Evolutionary conservation across 2,329 filamentous ascomycete genomes (phyloP).

Genomic region (Fusarium caatingaense): DNA sequence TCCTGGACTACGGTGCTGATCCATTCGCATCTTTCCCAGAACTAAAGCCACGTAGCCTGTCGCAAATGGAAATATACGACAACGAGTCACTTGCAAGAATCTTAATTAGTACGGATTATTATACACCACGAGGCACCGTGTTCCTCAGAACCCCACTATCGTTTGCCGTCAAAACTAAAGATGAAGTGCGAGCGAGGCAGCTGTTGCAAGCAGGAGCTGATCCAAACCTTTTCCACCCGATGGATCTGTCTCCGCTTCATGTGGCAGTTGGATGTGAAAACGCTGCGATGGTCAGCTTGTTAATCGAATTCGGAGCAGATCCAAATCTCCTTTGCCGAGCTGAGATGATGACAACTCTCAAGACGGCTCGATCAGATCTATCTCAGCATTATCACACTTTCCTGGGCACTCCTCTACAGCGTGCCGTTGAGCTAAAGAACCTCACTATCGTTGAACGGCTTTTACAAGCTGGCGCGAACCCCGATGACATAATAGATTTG

Average conservation of each 20-base stretch:
- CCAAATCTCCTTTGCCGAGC: neutral
- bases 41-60: fast-evolving
- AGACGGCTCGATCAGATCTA: too few species aligned
- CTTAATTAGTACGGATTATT: too few species aligned
- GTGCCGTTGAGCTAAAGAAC: fast-evolving
- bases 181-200: neutral
- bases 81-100: neutral
- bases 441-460: neutral
- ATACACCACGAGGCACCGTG: too few species aligned
- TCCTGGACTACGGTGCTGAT: neutral
- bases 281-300: neutral
- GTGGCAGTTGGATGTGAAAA: fast-evolving
- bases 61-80: too few species aligned
- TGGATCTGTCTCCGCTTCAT: neutral
- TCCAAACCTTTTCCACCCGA: neutral
- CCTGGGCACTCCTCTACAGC: neutral
- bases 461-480: neutral
- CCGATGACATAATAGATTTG: fast-evolving
- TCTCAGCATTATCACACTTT: fast-evolving
- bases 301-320: neutral
- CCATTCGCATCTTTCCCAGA: neutral
- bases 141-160: neutral
- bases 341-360: neutral
- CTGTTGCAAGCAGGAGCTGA: neutral
- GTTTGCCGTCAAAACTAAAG: fast-evolving